phyloP scores from a whole-genome alignment of 108 stramenopile species.

The Stephanodiscus triporus region DNA sequence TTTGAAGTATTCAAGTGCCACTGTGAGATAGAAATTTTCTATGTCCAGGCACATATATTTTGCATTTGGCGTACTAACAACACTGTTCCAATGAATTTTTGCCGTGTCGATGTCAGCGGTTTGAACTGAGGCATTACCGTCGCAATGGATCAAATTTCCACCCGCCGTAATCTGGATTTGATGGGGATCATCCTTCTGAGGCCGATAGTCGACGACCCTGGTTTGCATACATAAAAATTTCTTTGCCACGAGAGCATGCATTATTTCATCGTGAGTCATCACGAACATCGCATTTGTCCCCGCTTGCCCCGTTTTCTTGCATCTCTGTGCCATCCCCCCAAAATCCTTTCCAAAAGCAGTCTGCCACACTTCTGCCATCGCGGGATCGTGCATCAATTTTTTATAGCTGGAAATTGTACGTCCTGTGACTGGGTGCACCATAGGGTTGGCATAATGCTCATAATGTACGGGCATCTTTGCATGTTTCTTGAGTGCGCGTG shows the following conservation, averaged over 20 bases:
- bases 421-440: neutral
- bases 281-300: neutral
- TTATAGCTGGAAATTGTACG: neutral
- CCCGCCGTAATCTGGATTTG: slow-evolving; percentile 35
- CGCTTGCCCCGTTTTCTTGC: neutral
- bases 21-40: neutral
- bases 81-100: slow-evolving; percentile 55
- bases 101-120: slow-evolving; percentile 30
- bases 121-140: slow-evolving; percentile 17
- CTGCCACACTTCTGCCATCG: neutral
- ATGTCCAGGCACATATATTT: neutral
- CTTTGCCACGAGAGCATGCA: too few species aligned
- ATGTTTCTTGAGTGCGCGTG: too few species aligned
- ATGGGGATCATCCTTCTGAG: neutral
- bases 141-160: slow-evolving; percentile 35
- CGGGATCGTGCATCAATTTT: neutral
- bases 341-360: neutral
- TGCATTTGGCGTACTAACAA: neutral
- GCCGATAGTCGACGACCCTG: neutral
- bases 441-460: neutral
- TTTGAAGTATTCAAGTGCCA: too few species aligned
- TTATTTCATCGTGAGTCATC: neutral
- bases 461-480: too few species aligned
- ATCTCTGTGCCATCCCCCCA: neutral
- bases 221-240: neutral